Percentiles rank a stretch among this genome's conserved stretches.
Conservation (phyloP, 179 eudicot genomes). For the Silene vulgaris region DNA sequence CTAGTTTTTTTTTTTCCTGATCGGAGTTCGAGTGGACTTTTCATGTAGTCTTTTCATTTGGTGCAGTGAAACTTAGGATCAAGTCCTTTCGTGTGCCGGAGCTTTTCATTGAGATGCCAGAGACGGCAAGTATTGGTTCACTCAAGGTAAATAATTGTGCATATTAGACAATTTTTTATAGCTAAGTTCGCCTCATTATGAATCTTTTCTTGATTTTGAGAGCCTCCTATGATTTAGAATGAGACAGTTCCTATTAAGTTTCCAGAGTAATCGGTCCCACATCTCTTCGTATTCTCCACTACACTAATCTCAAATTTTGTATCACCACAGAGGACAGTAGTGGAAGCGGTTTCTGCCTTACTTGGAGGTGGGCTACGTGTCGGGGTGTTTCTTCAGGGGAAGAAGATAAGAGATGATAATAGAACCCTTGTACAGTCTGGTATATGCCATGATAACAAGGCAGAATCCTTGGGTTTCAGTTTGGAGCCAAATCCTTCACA, state of each 20-base stretch:
- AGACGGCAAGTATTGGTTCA: slow-evolving; percentile 77
- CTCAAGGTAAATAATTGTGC: slow-evolving; percentile 51
- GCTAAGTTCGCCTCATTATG: not conserved
- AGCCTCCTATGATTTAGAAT: not conserved
- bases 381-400: slow-evolving; percentile 80
- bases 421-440: slow-evolving; percentile 75
- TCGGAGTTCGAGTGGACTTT: slow-evolving; percentile 23
- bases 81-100: slow-evolving; percentile 83
- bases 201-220: not conserved
- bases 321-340: slow-evolving; percentile 58
- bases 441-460: slow-evolving; percentile 54
- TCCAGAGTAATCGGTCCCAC: too few species aligned
- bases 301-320: slow-evolving; percentile 4
- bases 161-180: not conserved
- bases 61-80: slow-evolving; percentile 81
- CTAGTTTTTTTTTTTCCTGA: not conserved
- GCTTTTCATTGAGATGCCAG: slow-evolving; percentile 76
- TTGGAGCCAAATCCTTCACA: slow-evolving; percentile 60
- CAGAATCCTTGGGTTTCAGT: slow-evolving; percentile 66
- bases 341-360: slow-evolving; percentile 79
- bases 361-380: slow-evolving; percentile 75
- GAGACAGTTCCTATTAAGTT: too few species aligned
- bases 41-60: slow-evolving; percentile 36
- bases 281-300: not conserved
- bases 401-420: slow-evolving; percentile 75